A percentile compares a stretch with the other conserved stretches of the same genome.
phyloP scores from a whole-genome alignment of 371 early-diverging fungal genomes.

The Umbelopsis sp. region DNA sequence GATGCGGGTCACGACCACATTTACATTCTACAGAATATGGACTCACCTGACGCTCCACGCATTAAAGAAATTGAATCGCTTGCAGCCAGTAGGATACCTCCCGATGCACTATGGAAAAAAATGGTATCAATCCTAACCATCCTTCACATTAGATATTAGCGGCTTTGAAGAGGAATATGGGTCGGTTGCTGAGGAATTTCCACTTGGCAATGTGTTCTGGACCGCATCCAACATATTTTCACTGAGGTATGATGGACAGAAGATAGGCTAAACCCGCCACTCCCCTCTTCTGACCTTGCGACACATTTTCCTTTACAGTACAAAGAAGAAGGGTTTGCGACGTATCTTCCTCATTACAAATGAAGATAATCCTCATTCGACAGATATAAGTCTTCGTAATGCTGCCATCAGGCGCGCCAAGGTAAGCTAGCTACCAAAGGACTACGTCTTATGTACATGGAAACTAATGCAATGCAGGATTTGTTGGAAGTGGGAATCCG shows the following conservation, averaged over 20 bases:
- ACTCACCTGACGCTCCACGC: constrained; percentile 60
- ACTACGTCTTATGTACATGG: background rate
- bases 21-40: constrained; percentile 64
- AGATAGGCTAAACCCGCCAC: background rate
- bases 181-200: constrained; percentile 46
- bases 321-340: constrained; percentile 56
- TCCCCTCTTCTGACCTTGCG: background rate
- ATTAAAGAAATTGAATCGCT: constrained; percentile 64
- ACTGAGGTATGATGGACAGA: constrained; percentile 38
- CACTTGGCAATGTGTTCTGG: constrained; percentile 69
- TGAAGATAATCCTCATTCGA: constrained; percentile 63
- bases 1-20: constrained; percentile 56
- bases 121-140: background rate
- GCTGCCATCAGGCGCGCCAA: constrained; percentile 64
- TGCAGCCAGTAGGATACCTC: constrained; percentile 48
- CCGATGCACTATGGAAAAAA: background rate
- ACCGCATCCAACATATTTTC: constrained; percentile 62
- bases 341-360: constrained; percentile 73
- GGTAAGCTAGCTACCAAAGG: constrained; percentile 22
- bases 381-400: constrained; percentile 45
- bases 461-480: constrained; percentile 35
- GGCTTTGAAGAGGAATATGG: constrained; percentile 56
- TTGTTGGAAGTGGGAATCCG: constrained; percentile 53
- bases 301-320: constrained; percentile 21
- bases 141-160: constrained; percentile 20